Evolutionary conservation across 305 asterid genomes (phyloP), one percentile per base, ranked within the genome.

Genomic region (Fraxinus latifolia): DNA sequence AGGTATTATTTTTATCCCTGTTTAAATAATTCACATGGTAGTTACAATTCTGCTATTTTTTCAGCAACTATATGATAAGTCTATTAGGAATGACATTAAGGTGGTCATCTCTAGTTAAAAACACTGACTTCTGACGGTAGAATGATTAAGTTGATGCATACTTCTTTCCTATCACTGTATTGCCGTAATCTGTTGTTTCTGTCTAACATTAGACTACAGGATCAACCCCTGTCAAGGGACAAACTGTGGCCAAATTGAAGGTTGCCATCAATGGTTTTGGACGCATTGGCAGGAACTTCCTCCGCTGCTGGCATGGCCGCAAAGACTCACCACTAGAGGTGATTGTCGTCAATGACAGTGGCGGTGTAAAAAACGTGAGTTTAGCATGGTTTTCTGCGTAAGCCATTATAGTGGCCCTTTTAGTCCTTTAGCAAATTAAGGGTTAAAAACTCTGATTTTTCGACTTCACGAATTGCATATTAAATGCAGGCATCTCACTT

Each of bases 301-400:
- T 95, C 50, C 93, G 97, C n/a, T 95, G 98, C 90, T 95, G 99
- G 99, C 99, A 94, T 55, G 98, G 98, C 7, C 92, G 98, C 72
- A 90, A 94, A 84, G 93, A 94, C 81, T 94, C 98, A 21, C 98
- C 98, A 11, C 93, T 94, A 2, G 99, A 95, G 2, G 99, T 95
- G 7, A 71, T 95, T 42, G 97, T 94, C 4, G 91, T 94, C 82
- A 95, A 95, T 67, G 98, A 95, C 93, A 95, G 98, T 78, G 97
- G 96, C 0, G 97, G 99, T 88, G 99, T 95, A 14, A 95, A 93
- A 85, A 95, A 94, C 27, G 98, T 93, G 88, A 81, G 95, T 80
- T 32, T 21, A 44, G 50, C 77, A 62, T 32, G 19, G 31, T 25
- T 8, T 55, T 33, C 8, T 60, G 50, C 9, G 44, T 37, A 37